These are phyloP conservation scores for Gaeumannomyces tritici DNA, from an alignment of 2,329 filamentous ascomycete species.

Conservation along the genomic window DNA sequence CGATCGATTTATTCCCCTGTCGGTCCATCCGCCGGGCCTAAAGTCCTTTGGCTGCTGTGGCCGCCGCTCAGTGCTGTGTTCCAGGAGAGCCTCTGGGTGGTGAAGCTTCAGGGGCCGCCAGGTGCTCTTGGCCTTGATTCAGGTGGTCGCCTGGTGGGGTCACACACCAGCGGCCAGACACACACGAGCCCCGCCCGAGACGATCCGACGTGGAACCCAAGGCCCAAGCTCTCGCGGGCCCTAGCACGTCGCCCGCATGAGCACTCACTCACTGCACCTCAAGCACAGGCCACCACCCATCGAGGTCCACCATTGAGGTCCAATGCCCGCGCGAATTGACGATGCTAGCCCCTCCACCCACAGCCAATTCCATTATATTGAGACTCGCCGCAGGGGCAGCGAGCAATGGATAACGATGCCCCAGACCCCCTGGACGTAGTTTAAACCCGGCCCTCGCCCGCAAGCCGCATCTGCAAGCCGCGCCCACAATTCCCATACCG, in stretches of 20 bases:
- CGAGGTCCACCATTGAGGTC: no score
- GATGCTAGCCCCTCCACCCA: not conserved
- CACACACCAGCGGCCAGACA: no score
- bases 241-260: no score
- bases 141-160: not conserved
- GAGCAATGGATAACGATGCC: not conserved
- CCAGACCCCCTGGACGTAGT: no score
- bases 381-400: not conserved
- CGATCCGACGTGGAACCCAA: not conserved
- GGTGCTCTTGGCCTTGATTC: not conserved
- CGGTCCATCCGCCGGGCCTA: not conserved
- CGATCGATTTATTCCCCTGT: not conserved
- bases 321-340: not conserved
- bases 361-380: not conserved
- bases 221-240: not conserved
- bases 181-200: not conserved
- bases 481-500: not conserved
- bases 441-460: not conserved
- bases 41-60: no score
- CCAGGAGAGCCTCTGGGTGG: not conserved
- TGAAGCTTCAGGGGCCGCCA: not conserved
- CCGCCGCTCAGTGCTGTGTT: not conserved
- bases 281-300: no score
- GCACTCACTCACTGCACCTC: no score
- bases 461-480: not conserved